These are phyloP conservation scores for Rhodotorula sp. DNA, from an alignment of 1,284 basidiomycete genomes.

Conservation along the genomic window DNA sequence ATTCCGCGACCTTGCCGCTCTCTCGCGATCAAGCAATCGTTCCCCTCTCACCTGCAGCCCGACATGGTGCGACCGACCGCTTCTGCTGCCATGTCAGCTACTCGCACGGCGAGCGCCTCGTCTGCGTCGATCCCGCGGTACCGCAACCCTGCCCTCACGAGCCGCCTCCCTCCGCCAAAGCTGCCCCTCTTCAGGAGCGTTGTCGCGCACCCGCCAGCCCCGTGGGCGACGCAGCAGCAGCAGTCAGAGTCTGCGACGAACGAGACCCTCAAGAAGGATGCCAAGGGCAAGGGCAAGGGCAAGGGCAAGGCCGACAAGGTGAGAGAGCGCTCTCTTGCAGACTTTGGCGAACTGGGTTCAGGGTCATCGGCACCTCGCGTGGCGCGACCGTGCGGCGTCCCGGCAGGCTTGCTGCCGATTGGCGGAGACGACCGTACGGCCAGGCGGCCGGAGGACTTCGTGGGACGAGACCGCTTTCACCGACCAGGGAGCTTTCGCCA, in stretches of 20 bases:
- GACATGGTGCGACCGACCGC: neutral
- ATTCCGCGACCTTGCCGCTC: too few species aligned
- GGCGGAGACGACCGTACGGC: too few species aligned
- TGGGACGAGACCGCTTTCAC: too few species aligned
- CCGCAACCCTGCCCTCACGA: slow-evolving; percentile 6
- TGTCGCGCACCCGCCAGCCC: slow-evolving; percentile 36
- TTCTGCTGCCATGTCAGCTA: neutral
- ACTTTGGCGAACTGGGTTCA: too few species aligned
- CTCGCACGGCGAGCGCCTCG: neutral
- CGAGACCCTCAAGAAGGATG: neutral
- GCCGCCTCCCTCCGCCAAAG: slow-evolving; percentile 33
- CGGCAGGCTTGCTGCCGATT: too few species aligned
- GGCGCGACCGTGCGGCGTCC: too few species aligned
- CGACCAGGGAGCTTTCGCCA: too few species aligned
- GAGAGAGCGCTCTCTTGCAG: neutral
- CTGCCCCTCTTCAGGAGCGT: slow-evolving; percentile 35
- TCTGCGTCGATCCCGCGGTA: slow-evolving; percentile 16
- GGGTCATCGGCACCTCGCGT: too few species aligned
- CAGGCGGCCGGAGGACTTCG: too few species aligned
- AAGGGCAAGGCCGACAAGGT: neutral
- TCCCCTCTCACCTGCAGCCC: neutral
- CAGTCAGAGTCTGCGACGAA: neutral
- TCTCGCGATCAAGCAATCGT: neutral
- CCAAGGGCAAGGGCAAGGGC: neutral
- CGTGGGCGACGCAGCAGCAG: slow-evolving; percentile 18